Base-by-base conservation (phyloP, 2,329 filamentous ascomycete species). In the Oidium heveae region DNA sequence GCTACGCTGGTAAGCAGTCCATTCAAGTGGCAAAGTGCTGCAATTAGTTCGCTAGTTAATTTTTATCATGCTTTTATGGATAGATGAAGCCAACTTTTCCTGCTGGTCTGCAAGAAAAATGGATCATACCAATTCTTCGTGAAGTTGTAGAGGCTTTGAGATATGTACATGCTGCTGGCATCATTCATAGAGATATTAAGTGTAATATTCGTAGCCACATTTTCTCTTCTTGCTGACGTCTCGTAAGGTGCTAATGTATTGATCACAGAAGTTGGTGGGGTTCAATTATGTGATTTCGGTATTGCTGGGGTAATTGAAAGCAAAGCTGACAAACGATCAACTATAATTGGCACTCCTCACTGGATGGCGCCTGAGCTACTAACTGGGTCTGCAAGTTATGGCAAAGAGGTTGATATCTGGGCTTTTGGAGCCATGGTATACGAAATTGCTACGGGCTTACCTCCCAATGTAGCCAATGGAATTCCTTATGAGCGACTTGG, bases 351-450 rank as follows among this genome's bases (percentile, higher is more conserved):
- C 22, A 91, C 86, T 0, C 81, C 82, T 2, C 80, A 88, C 66
- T 91, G 84, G 82, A 88, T 91, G 84, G 83, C 86, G 0, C 84
- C 82, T 0, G 86, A 91, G 62, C 72, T 89, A 13, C 80, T 84
- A 60, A 76, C 81, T 56, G 71, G 75, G 39, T 71, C 74, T 4
- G 71, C 74, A 10, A 77, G 78, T 5, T 84, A 84, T 63, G 80
- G 80, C 56, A 81, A 78, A 15, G 80, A 82, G 62, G 78, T 83
- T 46, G 85, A 91, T 61, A 86, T 88, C 53, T 91, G 86, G 85
- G 84, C 85, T 1, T 87, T 86, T 64, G 86, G 85, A 1, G 83
- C 84, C 57, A 83, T 87, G 65, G 72, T 86, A 1, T 86, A 78
- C 61, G 85, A 91, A 66, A 84, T 89, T 66, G 84, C 85, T 0